Percentiles rank a stretch among this genome's conserved stretches.
phyloP scores from a whole-genome alignment of 805 yeast species.

The Sugiyamaella americana region DNA sequence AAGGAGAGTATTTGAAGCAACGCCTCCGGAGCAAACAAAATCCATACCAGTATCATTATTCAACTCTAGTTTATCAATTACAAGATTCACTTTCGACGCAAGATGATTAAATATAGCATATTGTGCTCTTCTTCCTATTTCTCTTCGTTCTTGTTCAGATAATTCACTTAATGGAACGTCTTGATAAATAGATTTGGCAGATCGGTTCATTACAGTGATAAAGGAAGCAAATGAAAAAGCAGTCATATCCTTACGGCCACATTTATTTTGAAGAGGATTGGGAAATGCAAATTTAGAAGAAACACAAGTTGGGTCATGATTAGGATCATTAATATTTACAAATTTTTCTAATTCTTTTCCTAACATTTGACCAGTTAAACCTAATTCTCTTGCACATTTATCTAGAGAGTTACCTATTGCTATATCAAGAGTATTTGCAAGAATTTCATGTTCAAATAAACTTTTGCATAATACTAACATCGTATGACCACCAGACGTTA shows the following conservation, averaged over 20 bases:
- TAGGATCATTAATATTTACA: conserved; percentile 35
- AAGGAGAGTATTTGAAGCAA: conserved; percentile 59
- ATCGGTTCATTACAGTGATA: conserved; percentile 45
- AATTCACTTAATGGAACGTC: conserved; percentile 10
- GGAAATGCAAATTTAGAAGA: conserved; percentile 32
- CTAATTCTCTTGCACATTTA: conserved; percentile 83
- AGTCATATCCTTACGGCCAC: conserved; percentile 39
- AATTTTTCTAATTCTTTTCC: conserved; percentile 74
- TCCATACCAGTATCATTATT: conserved; percentile 27
- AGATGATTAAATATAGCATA: conserved; percentile 67
- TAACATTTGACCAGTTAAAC: conserved; percentile 73
- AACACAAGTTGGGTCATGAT: conserved; percentile 10
- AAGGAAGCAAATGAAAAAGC: conserved; percentile 79
- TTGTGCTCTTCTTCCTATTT: conserved; percentile 40
- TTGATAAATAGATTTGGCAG: conserved; percentile 15
- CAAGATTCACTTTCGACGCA: conserved; percentile 52
- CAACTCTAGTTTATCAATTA: conserved; percentile 31
- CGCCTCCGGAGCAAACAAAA: conserved; percentile 89
- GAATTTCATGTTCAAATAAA: conserved; percentile 59
- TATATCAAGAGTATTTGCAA: conserved; percentile 73
- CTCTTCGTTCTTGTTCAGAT: conserved; percentile 11
- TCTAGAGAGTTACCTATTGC: conserved; percentile 94
- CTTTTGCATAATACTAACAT: conserved; percentile 66
- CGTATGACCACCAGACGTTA: conserved; percentile 94
- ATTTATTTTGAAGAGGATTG: conserved; percentile 48